Evolutionary conservation across 208 protist genomes (phyloP), one percentile per base, ranked within the genome.

Genomic region (Herpetomonas samuelpessoai): DNA sequence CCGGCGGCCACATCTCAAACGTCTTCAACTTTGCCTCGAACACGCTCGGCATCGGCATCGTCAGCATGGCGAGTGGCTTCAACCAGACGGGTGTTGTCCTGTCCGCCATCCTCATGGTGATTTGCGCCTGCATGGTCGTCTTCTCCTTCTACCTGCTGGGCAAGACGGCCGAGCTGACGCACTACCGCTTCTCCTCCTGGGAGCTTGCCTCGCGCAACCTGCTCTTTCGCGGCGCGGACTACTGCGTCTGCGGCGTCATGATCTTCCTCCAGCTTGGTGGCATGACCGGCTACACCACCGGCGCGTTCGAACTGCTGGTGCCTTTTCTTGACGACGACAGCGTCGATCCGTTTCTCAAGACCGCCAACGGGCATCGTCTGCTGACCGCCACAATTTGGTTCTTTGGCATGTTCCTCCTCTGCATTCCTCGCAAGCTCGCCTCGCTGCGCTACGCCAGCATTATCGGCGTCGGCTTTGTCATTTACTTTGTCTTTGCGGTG

Each of bases 361-460:
- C 56, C 0, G 44, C 31, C 19, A 61, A 51, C 18, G 84, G 84
- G n/a, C 62, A 62, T 45, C 74, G 73, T 10, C 27, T 79, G 7
- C 51, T 92, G 25, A 77, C 74, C 10, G 58, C 27, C 3, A 1
- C 76, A 2, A 66, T 79, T 2, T 92, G 85, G 85, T 12, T 81
- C 3, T 35, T 76, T 21, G n/a, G 85, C 0, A 88, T 95, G 76
- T 46, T 93, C 24, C 89, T 86, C 2, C 38, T 88, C 1, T 68
- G 84, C 14, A 62, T 92, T 3, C 78, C 78, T 18, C 86, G 85
- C 65, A 48, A 60, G 16, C 60, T 93, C 24, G 91, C 88, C 62
- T 82, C 69, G n/a, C 71, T 95, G 14, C 83, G 89, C 41, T 95
- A 91, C 65, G 68, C 88, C 25, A 90, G 81, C 4, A 49, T 71